Evolutionary conservation across 1,284 basidiomycete genomes (phyloP).

Genomic region (Irpex sp.): DNA sequence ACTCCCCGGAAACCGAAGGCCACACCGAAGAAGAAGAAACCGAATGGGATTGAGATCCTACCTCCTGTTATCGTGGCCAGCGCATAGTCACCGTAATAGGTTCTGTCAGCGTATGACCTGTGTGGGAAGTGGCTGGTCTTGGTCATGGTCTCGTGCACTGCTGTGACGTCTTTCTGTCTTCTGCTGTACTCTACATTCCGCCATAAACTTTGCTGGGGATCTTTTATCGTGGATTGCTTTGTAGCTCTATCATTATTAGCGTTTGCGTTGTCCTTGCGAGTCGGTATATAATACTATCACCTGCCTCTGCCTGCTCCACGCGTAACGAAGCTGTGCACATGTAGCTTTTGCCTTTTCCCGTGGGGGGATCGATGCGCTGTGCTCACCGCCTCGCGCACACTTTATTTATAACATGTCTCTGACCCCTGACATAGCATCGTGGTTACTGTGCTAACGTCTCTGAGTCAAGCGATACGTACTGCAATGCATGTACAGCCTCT

Average conservation of each 20-base stretch:
- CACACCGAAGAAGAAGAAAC: slow-evolving; percentile 29
- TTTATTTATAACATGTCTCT: background rate
- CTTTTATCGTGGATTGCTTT: slow-evolving; percentile 1
- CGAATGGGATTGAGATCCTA: slow-evolving; percentile 29
- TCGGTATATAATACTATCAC: background rate
- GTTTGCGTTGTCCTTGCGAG: background rate
- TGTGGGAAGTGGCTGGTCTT: background rate
- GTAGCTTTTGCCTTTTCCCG: background rate
- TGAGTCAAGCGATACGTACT: background rate
- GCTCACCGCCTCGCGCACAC: background rate
- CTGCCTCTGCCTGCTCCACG: background rate
- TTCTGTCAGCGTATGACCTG: background rate
- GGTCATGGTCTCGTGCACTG: background rate
- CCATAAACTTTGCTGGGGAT: background rate
- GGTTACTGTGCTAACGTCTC: background rate
- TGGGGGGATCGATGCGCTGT: background rate
- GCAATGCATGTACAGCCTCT: background rate
- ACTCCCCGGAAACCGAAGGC: slow-evolving; percentile 28
- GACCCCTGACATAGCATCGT: background rate
- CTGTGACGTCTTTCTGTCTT: background rate
- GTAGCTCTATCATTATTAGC: slow-evolving; percentile 4
- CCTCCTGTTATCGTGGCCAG: slow-evolving; percentile 48
- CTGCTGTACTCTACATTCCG: background rate
- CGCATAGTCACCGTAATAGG: slow-evolving; percentile 31
- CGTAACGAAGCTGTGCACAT: background rate